phyloP scores from a whole-genome alignment of 192 early-diverging fungal species.

The Podochytrium sp. region DNA sequence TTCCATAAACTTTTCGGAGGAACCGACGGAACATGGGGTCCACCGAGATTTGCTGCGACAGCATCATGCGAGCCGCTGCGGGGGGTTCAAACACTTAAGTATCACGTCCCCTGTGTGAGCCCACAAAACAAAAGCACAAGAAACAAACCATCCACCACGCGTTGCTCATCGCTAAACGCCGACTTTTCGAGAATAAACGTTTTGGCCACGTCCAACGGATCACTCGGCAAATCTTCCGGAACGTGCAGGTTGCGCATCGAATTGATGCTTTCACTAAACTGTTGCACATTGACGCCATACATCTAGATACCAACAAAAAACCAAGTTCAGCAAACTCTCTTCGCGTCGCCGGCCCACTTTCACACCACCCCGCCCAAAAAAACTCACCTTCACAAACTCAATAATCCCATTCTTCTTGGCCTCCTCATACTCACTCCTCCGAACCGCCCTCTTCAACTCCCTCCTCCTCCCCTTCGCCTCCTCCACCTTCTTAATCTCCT shows the following conservation, averaged over 20 bases:
- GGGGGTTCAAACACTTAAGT: slow-evolving; percentile 29
- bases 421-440: slow-evolving; percentile 54
- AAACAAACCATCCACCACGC: slow-evolving; percentile 55
- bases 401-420: slow-evolving; percentile 37
- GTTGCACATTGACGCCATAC: slow-evolving; percentile 43
- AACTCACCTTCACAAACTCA: slow-evolving; percentile 53
- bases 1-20: slow-evolving; percentile 72
- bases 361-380: too few species aligned
- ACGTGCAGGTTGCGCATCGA: slow-evolving; percentile 21
- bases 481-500: slow-evolving; percentile 50
- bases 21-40: slow-evolving; percentile 80
- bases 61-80: slow-evolving; percentile 67
- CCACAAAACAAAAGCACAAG: neutral
- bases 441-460: slow-evolving; percentile 44
- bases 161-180: slow-evolving; percentile 50
- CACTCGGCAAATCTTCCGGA: slow-evolving; percentile 60
- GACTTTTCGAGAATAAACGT: slow-evolving; percentile 45
- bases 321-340: neutral
- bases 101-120: neutral
- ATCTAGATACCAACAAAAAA: too few species aligned
- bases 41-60: slow-evolving; percentile 75
- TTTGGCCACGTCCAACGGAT: slow-evolving; percentile 60
- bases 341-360: too few species aligned
- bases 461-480: slow-evolving; percentile 34
- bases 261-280: slow-evolving; percentile 29